Evolutionary conservation across 2,329 filamentous ascomycete species (phyloP).

Genomic region (Penicillium sp.): DNA sequence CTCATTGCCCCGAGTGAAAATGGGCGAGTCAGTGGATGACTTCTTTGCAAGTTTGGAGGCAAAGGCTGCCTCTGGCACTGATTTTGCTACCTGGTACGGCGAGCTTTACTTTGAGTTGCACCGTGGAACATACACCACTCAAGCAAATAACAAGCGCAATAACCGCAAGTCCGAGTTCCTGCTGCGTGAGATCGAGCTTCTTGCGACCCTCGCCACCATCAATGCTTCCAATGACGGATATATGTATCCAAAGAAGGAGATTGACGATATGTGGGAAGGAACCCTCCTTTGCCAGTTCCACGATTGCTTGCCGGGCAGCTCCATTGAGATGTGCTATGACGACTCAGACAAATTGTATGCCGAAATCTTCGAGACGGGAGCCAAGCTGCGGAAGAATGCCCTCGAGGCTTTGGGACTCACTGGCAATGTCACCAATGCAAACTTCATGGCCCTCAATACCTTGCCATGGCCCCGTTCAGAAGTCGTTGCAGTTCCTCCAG

Average conservation of each 20-base stretch:
- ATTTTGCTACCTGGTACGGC: constrained; percentile 92
- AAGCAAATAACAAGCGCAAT: constrained; percentile 93
- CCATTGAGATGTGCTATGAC: constrained; percentile 96
- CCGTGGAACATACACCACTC: constrained; percentile 91
- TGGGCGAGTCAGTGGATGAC: constrained; percentile 84
- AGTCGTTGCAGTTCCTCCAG: constrained; percentile 54
- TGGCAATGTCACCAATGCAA: constrained; percentile 36
- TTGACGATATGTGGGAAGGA: constrained; percentile 92
- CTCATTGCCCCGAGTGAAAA: constrained; percentile 72
- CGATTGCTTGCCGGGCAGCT: constrained; percentile 88
- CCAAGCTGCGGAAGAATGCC: constrained; percentile 62
- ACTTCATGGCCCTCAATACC: constrained; percentile 65
- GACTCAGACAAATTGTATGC: constrained; percentile 87
- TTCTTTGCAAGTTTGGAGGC: constrained; percentile 81
- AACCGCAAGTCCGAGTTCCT: constrained; percentile 79
- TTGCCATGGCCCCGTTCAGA: constrained; percentile 76
- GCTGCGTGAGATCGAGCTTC: constrained; percentile 76
- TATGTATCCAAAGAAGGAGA: constrained; percentile 85
- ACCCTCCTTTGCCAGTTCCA: constrained; percentile 94
- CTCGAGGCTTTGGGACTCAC: constrained; percentile 58
- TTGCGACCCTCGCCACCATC: constrained; percentile 77
- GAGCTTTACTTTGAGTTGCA: constrained; percentile 98
- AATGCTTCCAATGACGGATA: constrained; percentile 54
- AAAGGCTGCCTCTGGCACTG: constrained; percentile 57
- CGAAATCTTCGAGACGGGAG: constrained; percentile 67